Evolutionary conservation across 805 yeast genomes (phyloP).

Genomic region (Blastobotrys americana): DNA sequence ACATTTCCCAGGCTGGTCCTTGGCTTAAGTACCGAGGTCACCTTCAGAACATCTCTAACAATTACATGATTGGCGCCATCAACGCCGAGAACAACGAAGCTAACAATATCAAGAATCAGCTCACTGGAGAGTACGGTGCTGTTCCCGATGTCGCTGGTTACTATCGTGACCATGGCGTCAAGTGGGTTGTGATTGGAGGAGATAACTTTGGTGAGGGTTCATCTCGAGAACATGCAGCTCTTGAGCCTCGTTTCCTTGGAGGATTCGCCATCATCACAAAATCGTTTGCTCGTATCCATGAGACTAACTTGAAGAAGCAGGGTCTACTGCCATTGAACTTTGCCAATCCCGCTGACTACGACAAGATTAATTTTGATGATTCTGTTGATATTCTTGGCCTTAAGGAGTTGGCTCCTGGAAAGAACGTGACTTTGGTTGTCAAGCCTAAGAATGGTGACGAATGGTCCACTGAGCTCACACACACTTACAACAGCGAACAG

Average conservation of each 20-base stretch:
- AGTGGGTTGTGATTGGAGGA: constrained; percentile 97
- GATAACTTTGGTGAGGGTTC: constrained; percentile 99
- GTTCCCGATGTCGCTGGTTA: constrained; percentile 95
- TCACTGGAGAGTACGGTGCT: constrained; percentile 87
- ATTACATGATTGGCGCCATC: constrained; percentile 99
- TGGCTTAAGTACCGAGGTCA: constrained; percentile 99
- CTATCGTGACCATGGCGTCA: constrained; percentile 88
- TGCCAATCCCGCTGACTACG: constrained; percentile 81
- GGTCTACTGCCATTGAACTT: constrained; percentile 97
- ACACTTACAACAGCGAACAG: constrained; percentile 95
- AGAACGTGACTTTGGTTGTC: constrained; percentile 71
- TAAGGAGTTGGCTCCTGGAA: constrained; percentile 85
- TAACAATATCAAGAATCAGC: constrained; percentile 79
- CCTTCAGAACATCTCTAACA: constrained; percentile 95
- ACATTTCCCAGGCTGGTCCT: constrained; percentile 99
- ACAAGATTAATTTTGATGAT: constrained; percentile 86
- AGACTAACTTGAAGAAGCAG: constrained; percentile 98
- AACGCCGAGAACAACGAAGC: constrained; percentile 95
- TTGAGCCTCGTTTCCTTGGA: constrained; percentile 98
- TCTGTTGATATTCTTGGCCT: constrained; percentile 82
- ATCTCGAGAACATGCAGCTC: constrained; percentile 99
- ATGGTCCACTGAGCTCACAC: constrained; percentile 89
- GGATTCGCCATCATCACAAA: constrained; percentile 96
- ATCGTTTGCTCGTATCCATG: constrained; percentile 98
- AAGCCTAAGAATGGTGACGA: constrained; percentile 65